Conservation (phyloP, 495 filamentous ascomycete genomes). For the Pseudevernia furfuracea region DNA sequence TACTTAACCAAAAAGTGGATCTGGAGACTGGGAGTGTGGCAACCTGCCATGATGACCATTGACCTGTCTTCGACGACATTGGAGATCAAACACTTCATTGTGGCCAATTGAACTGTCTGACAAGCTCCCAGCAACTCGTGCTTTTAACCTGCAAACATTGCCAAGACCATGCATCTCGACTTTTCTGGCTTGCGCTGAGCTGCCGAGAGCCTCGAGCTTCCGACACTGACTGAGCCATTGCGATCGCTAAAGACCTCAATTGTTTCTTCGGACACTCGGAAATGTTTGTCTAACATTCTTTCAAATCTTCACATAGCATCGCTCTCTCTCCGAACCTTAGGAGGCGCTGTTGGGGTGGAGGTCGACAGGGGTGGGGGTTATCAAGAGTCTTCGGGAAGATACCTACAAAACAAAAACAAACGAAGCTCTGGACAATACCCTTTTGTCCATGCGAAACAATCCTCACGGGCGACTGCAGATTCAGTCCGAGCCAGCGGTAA, state of each 20-base stretch:
- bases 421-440: conserved; percentile 6
- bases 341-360: not conserved
- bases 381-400: conserved; percentile 4
- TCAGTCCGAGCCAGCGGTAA: conserved; percentile 1
- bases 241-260: not conserved
- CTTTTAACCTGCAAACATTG: not conserved
- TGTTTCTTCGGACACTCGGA: not conserved
- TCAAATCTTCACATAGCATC: not conserved
- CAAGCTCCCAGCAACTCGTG: not conserved
- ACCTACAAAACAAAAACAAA: too few relatives aligned
- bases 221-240: not conserved
- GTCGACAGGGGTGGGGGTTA: not conserved
- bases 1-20: conserved; percentile 10
- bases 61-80: not conserved
- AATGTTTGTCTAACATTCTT: not conserved
- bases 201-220: not conserved
- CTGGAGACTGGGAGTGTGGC: conserved; percentile 3
- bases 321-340: not conserved
- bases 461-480: conserved; percentile 16
- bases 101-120: not conserved
- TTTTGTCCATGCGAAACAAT: conserved; percentile 11
- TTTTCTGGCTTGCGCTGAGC: conserved; percentile 9
- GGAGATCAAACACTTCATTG: not conserved
- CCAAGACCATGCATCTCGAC: conserved; percentile 6
- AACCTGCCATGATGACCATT: conserved; percentile 11